phyloP scores from a whole-genome alignment of 1,284 basidiomycete species.

The Peniophora sp. region DNA sequence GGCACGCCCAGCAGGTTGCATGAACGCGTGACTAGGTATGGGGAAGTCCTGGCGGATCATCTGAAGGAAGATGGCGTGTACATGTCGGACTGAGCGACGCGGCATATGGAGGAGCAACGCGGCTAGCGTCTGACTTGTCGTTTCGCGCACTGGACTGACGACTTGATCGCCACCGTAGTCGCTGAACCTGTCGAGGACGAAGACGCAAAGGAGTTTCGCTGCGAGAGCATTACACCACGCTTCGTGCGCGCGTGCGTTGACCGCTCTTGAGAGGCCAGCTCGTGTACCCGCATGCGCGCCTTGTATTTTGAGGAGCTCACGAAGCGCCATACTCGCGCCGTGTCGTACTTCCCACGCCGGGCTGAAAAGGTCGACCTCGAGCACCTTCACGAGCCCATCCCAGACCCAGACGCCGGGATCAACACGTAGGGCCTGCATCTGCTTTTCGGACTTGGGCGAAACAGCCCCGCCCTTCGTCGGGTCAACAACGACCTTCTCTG shows the following conservation, averaged over 20 bases:
- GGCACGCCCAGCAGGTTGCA: slow-evolving; percentile 23
- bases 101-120: slow-evolving; percentile 86
- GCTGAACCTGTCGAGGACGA: slow-evolving; percentile 95
- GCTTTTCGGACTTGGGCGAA: slow-evolving; percentile 63
- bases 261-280: slow-evolving; percentile 39
- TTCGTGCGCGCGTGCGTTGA: slow-evolving; percentile 67
- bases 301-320: slow-evolving; percentile 84
- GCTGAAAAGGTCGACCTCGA: slow-evolving; percentile 84
- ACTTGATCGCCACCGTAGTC: slow-evolving; percentile 98
- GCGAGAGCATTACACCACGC: slow-evolving; percentile 87
- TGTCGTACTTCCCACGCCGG: slow-evolving; percentile 92
- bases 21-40: slow-evolving; percentile 28
- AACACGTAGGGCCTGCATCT: slow-evolving; percentile 68
- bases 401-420: slow-evolving; percentile 81
- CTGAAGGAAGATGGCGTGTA: slow-evolving; percentile 79
- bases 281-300: slow-evolving; percentile 79
- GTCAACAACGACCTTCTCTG: slow-evolving; percentile 66
- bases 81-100: slow-evolving; percentile 64
- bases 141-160: slow-evolving; percentile 95
- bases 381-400: slow-evolving; percentile 75
- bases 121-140: slow-evolving; percentile 90
- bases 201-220: slow-evolving; percentile 82
- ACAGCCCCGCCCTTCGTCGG: slow-evolving; percentile 77
- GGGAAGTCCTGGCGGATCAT: slow-evolving; percentile 89
- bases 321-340: slow-evolving; percentile 86